A percentile compares a stretch with the other conserved stretches of the same genome.
These are phyloP conservation scores for Suillus brevipes DNA, from an alignment of 768 basidiomycete genomes.

Conservation along the genomic window DNA sequence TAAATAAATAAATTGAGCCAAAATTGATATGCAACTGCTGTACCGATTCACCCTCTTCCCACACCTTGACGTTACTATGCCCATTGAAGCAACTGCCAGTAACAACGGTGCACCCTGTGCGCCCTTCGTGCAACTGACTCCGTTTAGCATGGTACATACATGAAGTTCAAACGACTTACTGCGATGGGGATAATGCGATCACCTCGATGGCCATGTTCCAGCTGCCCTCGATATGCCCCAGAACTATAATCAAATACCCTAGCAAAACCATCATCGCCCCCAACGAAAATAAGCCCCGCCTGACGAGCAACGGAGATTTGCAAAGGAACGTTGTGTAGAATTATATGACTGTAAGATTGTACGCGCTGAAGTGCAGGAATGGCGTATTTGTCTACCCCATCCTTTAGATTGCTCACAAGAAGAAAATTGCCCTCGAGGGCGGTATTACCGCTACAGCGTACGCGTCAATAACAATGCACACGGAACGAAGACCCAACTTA, in stretches of 20 bases:
- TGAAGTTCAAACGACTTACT: background rate
- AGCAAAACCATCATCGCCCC: constrained; percentile 13
- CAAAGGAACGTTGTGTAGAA: constrained; percentile 10
- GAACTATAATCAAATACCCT: constrained; percentile 4
- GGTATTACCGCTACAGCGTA: constrained; percentile 6
- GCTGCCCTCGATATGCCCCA: constrained; percentile 3
- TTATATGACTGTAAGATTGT: constrained; percentile 4
- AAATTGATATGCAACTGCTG: background rate
- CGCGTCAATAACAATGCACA: background rate
- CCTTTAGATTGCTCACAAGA: constrained; percentile 9
- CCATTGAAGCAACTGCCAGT: background rate
- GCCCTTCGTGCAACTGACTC: background rate
- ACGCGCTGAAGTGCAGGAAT: constrained; percentile 2
- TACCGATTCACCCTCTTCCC: background rate
- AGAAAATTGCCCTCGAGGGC: constrained; percentile 9
- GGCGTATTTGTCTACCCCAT: constrained; percentile 11
- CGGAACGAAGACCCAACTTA: background rate
- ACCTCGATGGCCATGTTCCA: constrained; percentile 2
- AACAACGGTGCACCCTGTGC: background rate
- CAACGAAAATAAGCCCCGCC: constrained; percentile 3
- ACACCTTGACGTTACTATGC: background rate
- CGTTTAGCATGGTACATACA: background rate
- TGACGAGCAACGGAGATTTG: constrained; percentile 10
- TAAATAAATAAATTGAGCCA: too few species aligned
- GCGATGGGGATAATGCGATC: background rate